These are phyloP conservation scores for Cucumis cinereus DNA, from an alignment of 306 rosid species.

Conservation along the genomic window DNA sequence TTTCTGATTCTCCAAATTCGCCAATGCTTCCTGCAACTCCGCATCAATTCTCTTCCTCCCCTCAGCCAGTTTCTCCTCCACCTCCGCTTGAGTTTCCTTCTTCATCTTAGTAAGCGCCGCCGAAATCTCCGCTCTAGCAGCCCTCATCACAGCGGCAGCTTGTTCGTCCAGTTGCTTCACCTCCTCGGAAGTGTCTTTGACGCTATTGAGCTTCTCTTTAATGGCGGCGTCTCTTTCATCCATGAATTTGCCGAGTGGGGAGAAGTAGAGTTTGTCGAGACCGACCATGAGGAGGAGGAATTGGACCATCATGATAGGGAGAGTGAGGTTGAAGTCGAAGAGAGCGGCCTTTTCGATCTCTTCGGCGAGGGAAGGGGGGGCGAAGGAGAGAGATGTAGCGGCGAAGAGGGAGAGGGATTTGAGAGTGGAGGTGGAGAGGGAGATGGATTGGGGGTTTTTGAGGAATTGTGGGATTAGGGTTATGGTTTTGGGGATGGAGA, in stretches of 20 bases:
- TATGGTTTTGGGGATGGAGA: conserved; percentile 39
- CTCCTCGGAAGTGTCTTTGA: conserved; percentile 63
- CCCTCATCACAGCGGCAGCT: conserved; percentile 52
- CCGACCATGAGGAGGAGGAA: conserved; percentile 76
- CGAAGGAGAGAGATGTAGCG: conserved; percentile 33
- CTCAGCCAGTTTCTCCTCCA: conserved; percentile 65
- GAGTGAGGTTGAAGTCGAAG: conserved; percentile 81
- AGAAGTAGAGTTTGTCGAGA: conserved; percentile 65
- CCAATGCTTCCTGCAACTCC: conserved; percentile 72
- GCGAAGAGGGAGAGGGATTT: conserved; percentile 48
- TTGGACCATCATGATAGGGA: conserved; percentile 61
- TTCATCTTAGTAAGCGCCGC: conserved; percentile 84
- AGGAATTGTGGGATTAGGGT: not conserved
- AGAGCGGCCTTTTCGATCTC: conserved; percentile 80
- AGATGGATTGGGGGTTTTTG: conserved; percentile 15
- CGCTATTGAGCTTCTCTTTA: conserved; percentile 68
- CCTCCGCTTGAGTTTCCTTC: conserved; percentile 79
- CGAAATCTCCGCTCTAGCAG: conserved; percentile 79
- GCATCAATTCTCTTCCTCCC: conserved; percentile 77
- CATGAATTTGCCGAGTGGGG: conserved; percentile 81
- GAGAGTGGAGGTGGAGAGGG: conserved; percentile 29
- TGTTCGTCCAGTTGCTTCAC: conserved; percentile 83
- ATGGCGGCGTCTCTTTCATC: conserved; percentile 67
- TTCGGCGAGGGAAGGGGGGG: conserved; percentile 51
- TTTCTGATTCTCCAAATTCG: conserved; percentile 60